Evolutionary conservation across 495 filamentous ascomycete genomes (phyloP), one percentile per base, ranked within the genome.

Genomic region (Xanthoparmelia taractica): DNA sequence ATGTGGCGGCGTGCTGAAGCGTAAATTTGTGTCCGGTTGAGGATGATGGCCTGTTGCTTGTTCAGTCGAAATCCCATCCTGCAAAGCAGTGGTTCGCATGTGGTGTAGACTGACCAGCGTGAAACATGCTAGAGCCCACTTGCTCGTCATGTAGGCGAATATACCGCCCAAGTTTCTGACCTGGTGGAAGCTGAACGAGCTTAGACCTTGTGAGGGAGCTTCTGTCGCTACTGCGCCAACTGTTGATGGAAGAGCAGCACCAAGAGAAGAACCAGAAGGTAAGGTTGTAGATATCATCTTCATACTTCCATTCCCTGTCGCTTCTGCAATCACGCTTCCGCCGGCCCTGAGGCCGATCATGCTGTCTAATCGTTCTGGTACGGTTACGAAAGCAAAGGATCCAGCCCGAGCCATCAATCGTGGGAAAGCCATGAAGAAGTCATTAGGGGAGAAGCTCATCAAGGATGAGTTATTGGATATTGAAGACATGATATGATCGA

Each of bases 11-110:
- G 80, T 8, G 90, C 89, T 0, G 92, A 93, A 41, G 93, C 92
- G 73, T 95, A 98, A 59, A 97, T 90, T 45, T 91, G 86, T 17
- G 94, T 92, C 48, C 94, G 85, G 75, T 98, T 97, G 37, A 97
- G 78, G 65, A 98, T 74, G 62, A 98, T 81, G 57, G 91, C 90
- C 83, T 61, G 58, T 40, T 48, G 33, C 18, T 23, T 27, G 54
- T 70, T 67, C n/a, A 72, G 58, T 55, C 55, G 38, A 11, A 40
- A 58, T 17, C 25, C 0, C 23, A n/a, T 58, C n/a, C 25, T 55
- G n/a, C 34, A 25, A 8, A 41, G 61, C 36, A 48, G 34, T n/a
- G 34, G n/a, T 20, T 17, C 31, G 20, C 10, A 61, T 17, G 12
- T 25, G 25, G 20, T 33, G 50, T 43, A 58, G 40, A 71, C 75